These are phyloP conservation scores for Suillus clintonianus DNA, from an alignment of 768 basidiomycete species.

Conservation along the genomic window DNA sequence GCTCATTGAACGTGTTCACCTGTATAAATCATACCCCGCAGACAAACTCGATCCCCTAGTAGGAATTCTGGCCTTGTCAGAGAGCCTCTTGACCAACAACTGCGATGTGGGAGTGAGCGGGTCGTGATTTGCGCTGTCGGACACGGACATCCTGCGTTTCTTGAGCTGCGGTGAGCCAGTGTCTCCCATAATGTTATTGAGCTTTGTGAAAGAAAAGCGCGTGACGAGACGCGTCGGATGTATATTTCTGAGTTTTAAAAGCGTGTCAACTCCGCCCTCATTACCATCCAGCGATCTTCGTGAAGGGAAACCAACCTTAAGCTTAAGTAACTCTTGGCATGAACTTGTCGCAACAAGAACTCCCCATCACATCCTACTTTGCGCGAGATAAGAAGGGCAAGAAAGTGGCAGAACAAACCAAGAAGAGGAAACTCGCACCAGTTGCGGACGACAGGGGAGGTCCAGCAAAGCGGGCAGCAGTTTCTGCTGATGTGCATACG, in stretches of 20 bases:
- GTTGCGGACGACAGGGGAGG: conserved; percentile 3
- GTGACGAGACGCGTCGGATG: conserved; percentile 22
- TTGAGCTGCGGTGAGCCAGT: conserved; percentile 45
- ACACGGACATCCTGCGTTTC: conserved; percentile 65
- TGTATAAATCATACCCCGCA: conserved; percentile 95
- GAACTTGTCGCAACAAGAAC: conserved; percentile 35
- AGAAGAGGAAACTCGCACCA: conserved; percentile 4
- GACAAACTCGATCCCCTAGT: conserved; percentile 84
- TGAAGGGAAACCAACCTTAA: neutral
- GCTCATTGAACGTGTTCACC: conserved; percentile 42
- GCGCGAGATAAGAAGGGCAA: conserved; percentile 13
- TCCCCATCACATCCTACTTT: conserved; percentile 32
- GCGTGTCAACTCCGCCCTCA: conserved; percentile 42
- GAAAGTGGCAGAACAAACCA: conserved; percentile 3
- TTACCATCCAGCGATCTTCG: neutral
- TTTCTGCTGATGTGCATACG: neutral
- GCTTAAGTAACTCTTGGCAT: conserved; percentile 12
- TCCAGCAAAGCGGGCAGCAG: conserved; percentile 16
- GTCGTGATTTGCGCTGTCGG: conserved; percentile 36
- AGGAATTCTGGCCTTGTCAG: conserved; percentile 79
- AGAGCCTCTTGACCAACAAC: conserved; percentile 84
- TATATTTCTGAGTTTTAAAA: conserved; percentile 33
- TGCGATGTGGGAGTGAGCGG: conserved; percentile 41
- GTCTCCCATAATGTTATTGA: conserved; percentile 9
- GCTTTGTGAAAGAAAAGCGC: conserved; percentile 5